Conservation (phyloP, 2,329 filamentous ascomycete genomes). For the Ophiostoma tasmaniense region DNA sequence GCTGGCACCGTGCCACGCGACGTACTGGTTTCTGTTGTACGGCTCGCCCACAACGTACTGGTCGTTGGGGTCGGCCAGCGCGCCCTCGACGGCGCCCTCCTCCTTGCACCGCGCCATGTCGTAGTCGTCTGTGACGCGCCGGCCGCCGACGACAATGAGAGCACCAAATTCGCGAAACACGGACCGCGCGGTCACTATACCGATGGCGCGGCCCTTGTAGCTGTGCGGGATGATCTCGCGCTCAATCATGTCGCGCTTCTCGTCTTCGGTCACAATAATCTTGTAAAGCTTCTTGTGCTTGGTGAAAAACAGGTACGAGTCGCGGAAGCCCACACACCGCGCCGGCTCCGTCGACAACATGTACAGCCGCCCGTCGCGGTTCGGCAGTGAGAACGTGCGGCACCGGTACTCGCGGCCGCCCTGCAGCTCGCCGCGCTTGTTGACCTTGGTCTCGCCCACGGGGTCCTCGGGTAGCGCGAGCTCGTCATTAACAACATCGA, state of each 20-base stretch:
- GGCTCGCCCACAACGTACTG: slow-evolving; percentile 64
- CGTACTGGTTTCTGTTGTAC: slow-evolving; percentile 99
- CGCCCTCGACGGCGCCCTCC: slow-evolving; percentile 75
- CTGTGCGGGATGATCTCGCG: slow-evolving; percentile 93
- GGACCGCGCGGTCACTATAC: slow-evolving; percentile 89
- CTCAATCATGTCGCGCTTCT: slow-evolving; percentile 93
- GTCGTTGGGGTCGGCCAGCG: slow-evolving; percentile 85
- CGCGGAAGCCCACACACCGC: slow-evolving; percentile 90
- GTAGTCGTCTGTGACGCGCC: slow-evolving; percentile 82
- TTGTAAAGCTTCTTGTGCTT: slow-evolving; percentile 96
- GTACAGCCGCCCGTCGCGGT: slow-evolving; percentile 78
- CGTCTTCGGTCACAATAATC: slow-evolving; percentile 95
- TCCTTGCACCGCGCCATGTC: slow-evolving; percentile 65
- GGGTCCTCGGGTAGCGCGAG: slow-evolving; percentile 78
- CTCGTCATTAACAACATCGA: slow-evolving; percentile 87
- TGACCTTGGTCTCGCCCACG: slow-evolving; percentile 87
- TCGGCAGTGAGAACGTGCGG: slow-evolving; percentile 84
- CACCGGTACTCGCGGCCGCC: slow-evolving; percentile 89
- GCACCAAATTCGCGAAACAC: slow-evolving; percentile 96
- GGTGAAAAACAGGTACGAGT: slow-evolving; percentile 98
- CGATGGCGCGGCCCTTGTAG: slow-evolving; percentile 96
- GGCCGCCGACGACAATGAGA: slow-evolving; percentile 85
- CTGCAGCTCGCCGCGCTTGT: slow-evolving; percentile 74
- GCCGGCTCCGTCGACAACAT: slow-evolving; percentile 98
- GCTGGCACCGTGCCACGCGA: slow-evolving; percentile 96